phyloP scores from a whole-genome alignment of 108 stramenopile genomes.

The Pseudonitzschia multistriata region DNA sequence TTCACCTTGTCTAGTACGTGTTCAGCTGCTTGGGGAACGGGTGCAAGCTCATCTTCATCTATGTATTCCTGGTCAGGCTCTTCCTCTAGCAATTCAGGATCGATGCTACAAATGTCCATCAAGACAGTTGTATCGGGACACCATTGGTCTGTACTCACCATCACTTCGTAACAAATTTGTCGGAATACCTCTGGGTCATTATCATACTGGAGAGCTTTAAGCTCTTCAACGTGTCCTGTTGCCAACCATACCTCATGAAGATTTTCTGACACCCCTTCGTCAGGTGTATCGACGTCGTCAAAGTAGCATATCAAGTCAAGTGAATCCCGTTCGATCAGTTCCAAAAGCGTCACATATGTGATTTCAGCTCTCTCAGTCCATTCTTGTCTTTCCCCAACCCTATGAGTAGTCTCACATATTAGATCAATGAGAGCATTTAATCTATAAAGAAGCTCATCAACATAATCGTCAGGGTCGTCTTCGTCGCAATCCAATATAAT shows the following conservation, averaged over 20 bases:
- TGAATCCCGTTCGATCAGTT: conserved; percentile 47
- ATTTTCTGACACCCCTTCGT: conserved; percentile 35
- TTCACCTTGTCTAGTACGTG: conserved; percentile 57
- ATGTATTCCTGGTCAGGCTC: conserved; percentile 25
- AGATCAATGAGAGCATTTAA: conserved; percentile 43
- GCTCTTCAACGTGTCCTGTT: conserved; percentile 51
- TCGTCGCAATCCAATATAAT: conserved; percentile 44
- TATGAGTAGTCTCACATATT: conserved; percentile 42
- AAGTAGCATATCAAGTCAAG: conserved; percentile 40
- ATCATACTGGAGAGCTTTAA: conserved; percentile 33
- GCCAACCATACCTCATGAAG: conserved; percentile 47
- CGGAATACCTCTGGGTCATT: conserved; percentile 44
- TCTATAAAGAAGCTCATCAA: conserved; percentile 48
- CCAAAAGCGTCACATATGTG: conserved; percentile 47
- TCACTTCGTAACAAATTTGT: conserved; percentile 58
- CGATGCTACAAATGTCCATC: conserved; percentile 53
- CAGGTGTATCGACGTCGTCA: conserved; percentile 47
- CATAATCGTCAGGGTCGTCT: conserved; percentile 47
- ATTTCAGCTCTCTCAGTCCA: conserved; percentile 54
- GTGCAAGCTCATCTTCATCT: conserved; percentile 39
- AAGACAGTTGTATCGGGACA: conserved; percentile 57
- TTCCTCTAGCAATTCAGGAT: conserved; percentile 36
- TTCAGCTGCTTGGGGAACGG: conserved; percentile 44
- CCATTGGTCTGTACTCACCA: conserved; percentile 61
- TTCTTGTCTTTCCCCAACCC: conserved; percentile 49